Evolutionary conservation across 106 monocot genomes (phyloP).

Genomic region (Apostasia ramifera): DNA sequence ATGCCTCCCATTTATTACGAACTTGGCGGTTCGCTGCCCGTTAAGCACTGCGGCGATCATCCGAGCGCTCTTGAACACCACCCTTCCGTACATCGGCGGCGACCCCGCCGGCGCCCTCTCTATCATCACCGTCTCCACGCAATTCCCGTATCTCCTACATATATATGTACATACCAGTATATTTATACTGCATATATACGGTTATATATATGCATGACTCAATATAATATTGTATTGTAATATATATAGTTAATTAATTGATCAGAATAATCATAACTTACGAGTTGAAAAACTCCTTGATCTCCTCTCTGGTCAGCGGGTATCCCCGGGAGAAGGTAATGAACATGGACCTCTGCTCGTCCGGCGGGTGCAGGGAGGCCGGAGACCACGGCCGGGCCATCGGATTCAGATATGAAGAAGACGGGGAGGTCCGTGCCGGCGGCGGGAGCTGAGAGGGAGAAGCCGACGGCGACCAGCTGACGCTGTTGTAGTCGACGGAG

Average conservation of each 20-base stretch:
- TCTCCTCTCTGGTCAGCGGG: constrained; percentile 40
- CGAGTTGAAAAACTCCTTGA: constrained; percentile 38
- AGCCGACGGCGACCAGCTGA: neutral
- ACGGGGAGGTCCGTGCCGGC: neutral
- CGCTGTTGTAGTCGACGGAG: no score
- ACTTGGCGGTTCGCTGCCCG: constrained; percentile 42
- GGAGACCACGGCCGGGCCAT: constrained; percentile 40
- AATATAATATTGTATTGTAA: neutral
- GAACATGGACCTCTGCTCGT: constrained; percentile 46
- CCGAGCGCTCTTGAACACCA: constrained; percentile 26
- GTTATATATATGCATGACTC: neutral
- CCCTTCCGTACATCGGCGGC: constrained; percentile 32
- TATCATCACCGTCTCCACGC: constrained; percentile 41
- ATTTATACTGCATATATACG: neutral
- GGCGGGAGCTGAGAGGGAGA: neutral
- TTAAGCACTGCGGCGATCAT: constrained; percentile 31
- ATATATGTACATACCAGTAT: no score
- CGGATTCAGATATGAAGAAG: constrained; percentile 17
- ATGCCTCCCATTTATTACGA: constrained; percentile 45
- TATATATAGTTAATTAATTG: no score
- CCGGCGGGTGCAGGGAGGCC: constrained; percentile 4
- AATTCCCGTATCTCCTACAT: constrained; percentile 29
- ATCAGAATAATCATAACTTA: constrained; percentile 7
- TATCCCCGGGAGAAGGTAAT: constrained; percentile 50
- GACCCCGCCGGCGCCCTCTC: constrained; percentile 20